Evolutionary conservation across 2,329 filamentous ascomycete genomes (phyloP), one percentile per base, ranked within the genome.

Genomic region (Claviceps sp.): DNA sequence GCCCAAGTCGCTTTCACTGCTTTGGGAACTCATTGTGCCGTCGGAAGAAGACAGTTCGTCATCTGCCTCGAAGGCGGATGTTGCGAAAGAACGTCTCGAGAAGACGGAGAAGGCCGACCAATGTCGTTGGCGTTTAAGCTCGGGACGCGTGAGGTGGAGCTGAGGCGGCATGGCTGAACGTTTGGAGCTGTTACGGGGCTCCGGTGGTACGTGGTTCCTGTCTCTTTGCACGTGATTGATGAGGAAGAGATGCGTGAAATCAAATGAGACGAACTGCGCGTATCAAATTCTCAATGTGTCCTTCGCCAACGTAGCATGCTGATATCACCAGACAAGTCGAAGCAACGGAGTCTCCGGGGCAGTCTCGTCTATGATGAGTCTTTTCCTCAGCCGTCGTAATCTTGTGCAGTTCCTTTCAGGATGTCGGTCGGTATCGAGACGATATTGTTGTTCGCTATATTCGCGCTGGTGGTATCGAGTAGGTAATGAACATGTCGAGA

Each of bases 1-100:
- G 56, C 63, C 61, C 58, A 63, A 60, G 54, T 64, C 69, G 57
- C 64, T 60, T 56, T 70, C 65, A 56, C 64, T 66, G 55, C 59
- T 60, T 57, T 63, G 58, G n/a, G 64, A 62, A 53, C 64, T 69
- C 65, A 70, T 72, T 20, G 52, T 53, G 37, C 52, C 54, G 53
- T 56, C 51, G 47, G 61, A 61, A 57, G 59, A 72, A 37, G 81
- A 84, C 54, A 72, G 74, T 63, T 85, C 82, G 77, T 86, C 82
- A 71, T 85, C 82, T 57, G 82, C 82, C 65, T 84, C 79, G 57
- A 83, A 82, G 24, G 77, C 78, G 11, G 81, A 82, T 5, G 80
- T 77, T 30, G 62, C 54, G 60, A 77, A 75, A 38, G 80, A 84
- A 57, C 67, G 71, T 65, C 79, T 82, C 54, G 78, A 78, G 24